Evolutionary conservation across 2,329 filamentous ascomycete genomes (phyloP).

Genomic region (Alternaria atra): DNA sequence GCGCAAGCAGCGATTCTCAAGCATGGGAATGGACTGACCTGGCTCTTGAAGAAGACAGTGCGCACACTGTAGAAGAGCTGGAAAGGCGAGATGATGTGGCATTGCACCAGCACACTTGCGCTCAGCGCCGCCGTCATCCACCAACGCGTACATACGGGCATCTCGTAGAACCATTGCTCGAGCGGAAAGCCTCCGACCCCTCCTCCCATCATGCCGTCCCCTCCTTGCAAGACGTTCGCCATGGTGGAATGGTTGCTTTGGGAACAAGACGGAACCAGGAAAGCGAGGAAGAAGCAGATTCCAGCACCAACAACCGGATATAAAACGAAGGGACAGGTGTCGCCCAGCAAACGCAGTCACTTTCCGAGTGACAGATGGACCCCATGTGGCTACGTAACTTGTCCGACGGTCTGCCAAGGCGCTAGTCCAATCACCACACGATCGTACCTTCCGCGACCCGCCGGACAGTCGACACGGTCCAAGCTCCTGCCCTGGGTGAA

Average conservation of each 20-base stretch:
- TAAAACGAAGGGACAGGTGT: slow-evolving; percentile 23
- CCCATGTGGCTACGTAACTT: slow-evolving; percentile 42
- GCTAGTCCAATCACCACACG: slow-evolving; percentile 11
- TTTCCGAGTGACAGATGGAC: slow-evolving; percentile 1
- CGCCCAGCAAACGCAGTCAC: slow-evolving; percentile 3
- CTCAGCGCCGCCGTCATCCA: slow-evolving; percentile 94
- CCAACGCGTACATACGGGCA: slow-evolving; percentile 94
- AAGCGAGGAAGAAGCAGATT: not conserved
- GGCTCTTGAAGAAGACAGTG: slow-evolving; percentile 88
- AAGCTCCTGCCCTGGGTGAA: slow-evolving; percentile 15
- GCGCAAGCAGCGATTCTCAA: not conserved
- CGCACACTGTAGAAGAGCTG: slow-evolving; percentile 97
- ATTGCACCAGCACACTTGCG: slow-evolving; percentile 90
- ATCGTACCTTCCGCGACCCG: not conserved
- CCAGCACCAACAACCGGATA: not conserved
- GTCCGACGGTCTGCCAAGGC: slow-evolving; percentile 27
- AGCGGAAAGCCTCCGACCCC: slow-evolving; percentile 77
- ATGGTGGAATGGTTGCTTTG: slow-evolving; percentile 36
- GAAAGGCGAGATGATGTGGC: slow-evolving; percentile 88
- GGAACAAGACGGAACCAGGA: not conserved
- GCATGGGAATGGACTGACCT: slow-evolving; percentile 66
- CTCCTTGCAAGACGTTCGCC: slow-evolving; percentile 56
- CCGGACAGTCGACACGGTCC: slow-evolving; percentile 1
- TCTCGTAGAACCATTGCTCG: slow-evolving; percentile 98
- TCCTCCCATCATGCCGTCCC: slow-evolving; percentile 55